A percentile compares a stretch with the other conserved stretches of the same genome.
These are phyloP conservation scores for Hydnomerulius pinastri DNA, from an alignment of 768 basidiomycete species.

Conservation along the genomic window DNA sequence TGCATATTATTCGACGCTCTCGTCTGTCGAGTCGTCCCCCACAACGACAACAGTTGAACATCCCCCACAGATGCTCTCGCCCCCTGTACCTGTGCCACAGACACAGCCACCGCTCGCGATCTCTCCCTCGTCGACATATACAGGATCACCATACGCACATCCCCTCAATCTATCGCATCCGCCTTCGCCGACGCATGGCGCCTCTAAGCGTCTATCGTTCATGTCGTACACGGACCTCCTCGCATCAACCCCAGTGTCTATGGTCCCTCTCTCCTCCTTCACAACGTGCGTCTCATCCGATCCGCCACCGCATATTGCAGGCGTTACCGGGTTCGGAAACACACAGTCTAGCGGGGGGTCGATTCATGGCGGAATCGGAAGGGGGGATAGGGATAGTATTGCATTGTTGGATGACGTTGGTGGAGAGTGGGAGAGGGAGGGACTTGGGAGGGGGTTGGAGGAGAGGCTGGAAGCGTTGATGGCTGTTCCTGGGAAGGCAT, in stretches of 20 bases:
- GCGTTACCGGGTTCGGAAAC: constrained; percentile 50
- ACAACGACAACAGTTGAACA: constrained; percentile 38
- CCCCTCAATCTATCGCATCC: constrained; percentile 33
- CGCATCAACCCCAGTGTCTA: constrained; percentile 70
- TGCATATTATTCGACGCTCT: constrained; percentile 45
- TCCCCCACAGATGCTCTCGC: constrained; percentile 23
- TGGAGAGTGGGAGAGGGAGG: constrained; percentile 88
- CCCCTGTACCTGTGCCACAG: constrained; percentile 21
- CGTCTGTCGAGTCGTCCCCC: constrained; percentile 41
- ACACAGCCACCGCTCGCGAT: constrained; percentile 10
- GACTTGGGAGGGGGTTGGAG: constrained; percentile 78
- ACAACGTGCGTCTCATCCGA: constrained; percentile 62
- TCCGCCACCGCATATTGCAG: constrained; percentile 74
- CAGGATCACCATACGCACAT: constrained; percentile 26
- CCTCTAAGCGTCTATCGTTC: constrained; percentile 80
- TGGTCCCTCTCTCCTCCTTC: constrained; percentile 70
- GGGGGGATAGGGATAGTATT: constrained; percentile 42
- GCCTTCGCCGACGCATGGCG: constrained; percentile 47
- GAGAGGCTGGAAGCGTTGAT: constrained; percentile 73
- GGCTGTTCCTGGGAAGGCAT: constrained; percentile 29
- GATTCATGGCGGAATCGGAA: too few species aligned
- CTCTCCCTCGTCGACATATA: constrained; percentile 27
- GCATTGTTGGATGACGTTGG: constrained; percentile 63
- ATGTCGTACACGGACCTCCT: constrained; percentile 88
- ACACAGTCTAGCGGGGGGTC: constrained; percentile 28